Conservation (phyloP, 176 grass and related monocot species). For the Aegilops speltoides region DNA sequence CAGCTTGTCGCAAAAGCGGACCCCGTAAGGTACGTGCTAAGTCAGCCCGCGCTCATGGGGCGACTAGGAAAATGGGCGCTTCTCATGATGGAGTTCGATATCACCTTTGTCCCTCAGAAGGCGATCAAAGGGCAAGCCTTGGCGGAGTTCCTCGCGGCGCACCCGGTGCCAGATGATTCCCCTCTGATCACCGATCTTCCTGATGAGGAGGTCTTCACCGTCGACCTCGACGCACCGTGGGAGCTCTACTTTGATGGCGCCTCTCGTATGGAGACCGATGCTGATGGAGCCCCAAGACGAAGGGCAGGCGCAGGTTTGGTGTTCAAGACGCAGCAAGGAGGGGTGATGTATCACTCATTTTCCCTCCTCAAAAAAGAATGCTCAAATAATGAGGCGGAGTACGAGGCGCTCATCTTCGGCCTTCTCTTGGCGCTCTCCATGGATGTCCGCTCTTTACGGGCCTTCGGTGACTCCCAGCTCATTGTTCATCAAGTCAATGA, state of each 20-base stretch:
- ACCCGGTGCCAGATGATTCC: neutral
- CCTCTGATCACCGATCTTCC: neutral
- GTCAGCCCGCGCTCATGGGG: neutral
- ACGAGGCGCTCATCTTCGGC: no score
- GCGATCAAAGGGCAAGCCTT: neutral
- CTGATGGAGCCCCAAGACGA: no score
- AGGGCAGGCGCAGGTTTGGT: no score
- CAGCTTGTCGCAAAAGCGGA: neutral
- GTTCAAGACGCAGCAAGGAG: no score
- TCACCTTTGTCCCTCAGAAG: neutral
- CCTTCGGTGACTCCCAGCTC: no score
- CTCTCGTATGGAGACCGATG: no score
- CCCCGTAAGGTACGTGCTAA: neutral
- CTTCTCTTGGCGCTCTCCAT: no score
- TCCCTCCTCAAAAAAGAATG: no score
- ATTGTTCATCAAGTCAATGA: no score
- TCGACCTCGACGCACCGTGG: neutral
- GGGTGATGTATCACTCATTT: no score
- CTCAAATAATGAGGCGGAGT: no score
- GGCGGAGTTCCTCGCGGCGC: neutral
- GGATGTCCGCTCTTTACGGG: no score
- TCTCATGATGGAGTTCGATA: conserved; percentile 1
- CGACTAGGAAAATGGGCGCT: neutral
- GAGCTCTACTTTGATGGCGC: neutral
- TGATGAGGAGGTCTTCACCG: neutral